Evolutionary conservation across 169 alveolate genomes (phyloP).

Genomic region (Cryptosporidium felis): DNA sequence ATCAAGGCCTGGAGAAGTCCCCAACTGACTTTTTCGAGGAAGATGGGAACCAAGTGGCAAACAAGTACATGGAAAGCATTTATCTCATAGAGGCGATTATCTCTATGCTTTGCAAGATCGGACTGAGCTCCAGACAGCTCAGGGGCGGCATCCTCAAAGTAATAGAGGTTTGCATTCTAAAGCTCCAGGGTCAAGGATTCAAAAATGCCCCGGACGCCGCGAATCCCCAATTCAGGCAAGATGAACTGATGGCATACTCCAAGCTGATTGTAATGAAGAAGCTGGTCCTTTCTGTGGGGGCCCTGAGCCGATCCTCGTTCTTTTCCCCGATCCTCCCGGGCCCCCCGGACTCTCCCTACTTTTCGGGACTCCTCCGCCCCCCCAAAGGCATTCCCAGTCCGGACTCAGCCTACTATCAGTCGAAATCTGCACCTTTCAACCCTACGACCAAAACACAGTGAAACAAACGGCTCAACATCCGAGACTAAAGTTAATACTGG

Average conservation of each 20-base stretch:
- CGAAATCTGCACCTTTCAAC: too few relatives aligned
- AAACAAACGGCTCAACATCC: too few relatives aligned
- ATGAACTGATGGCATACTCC: not conserved
- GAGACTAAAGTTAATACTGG: not conserved
- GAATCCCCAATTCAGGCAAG: not conserved
- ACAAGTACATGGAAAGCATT: slow-evolving; percentile 14
- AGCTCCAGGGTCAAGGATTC: not conserved
- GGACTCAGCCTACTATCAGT: too few relatives aligned
- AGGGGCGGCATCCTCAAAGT: not conserved
- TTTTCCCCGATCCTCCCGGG: not conserved
- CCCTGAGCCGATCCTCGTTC: not conserved
- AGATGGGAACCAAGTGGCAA: too few relatives aligned
- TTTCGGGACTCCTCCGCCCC: too few relatives aligned
- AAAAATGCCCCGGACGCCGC: not conserved
- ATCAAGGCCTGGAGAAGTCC: too few relatives aligned
- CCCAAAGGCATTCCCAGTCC: too few relatives aligned
- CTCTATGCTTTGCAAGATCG: slow-evolving; percentile 24
- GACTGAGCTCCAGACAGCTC: not conserved
- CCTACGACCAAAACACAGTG: too few relatives aligned
- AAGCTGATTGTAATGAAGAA: slow-evolving; percentile 8
- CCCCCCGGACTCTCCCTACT: not conserved
- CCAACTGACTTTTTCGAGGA: too few relatives aligned
- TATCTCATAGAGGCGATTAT: slow-evolving; percentile 4
- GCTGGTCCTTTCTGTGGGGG: not conserved
- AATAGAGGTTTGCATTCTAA: not conserved